Evolutionary conservation across 2,329 filamentous ascomycete species (phyloP), one percentile per base, ranked within the genome.

Genomic region (Amesomyces nigricolor): DNA sequence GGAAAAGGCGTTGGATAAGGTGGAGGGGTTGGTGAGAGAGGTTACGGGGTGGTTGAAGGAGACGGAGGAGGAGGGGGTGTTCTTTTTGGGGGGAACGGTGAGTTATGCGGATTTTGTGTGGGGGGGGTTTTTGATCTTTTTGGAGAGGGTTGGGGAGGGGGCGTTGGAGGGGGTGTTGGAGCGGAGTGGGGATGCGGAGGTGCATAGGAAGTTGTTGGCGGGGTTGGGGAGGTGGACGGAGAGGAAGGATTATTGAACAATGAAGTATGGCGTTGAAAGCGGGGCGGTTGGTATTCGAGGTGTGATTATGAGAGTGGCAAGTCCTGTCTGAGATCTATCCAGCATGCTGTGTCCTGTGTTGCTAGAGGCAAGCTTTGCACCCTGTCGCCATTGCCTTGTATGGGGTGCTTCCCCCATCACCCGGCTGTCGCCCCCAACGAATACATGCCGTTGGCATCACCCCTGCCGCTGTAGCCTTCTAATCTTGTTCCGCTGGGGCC

Each of bases 21-120:
- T 75, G 0, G 67, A 72, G 56, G 65, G 69, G 1, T 47, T 60
- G 2, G 17, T 78, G 8, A 61, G 62, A 7, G 66, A 71, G 45
- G 62, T 73, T 1, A 73, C 75, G 47, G 72, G 66, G 1, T 61
- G 82, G 52, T 63, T 88, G 59, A 76, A 77, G 61, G 78, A 83
- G 68, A 78, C 22, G 22, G 22, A 78, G 38, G 65, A 70, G 0
- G 32, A 14, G 14, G 74, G 86, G 0, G 80, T 81, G 0, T 88
- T 81, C 65, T 81, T 88, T 53, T 47, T 79, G 58, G 86, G 86
- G 0, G 68, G 77, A 46, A 75, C 73, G 57, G 70, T 76, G 4
- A 74, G 73, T 38, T 86, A 80, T 65, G 77, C 77, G 4, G 83
- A 85, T 64, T 80, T 88, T 53, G 71, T 82, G 43, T 67, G 63